Base-by-base conservation (phyloP, 345 rosid genomes). In the Erodium maritimum region DNA sequence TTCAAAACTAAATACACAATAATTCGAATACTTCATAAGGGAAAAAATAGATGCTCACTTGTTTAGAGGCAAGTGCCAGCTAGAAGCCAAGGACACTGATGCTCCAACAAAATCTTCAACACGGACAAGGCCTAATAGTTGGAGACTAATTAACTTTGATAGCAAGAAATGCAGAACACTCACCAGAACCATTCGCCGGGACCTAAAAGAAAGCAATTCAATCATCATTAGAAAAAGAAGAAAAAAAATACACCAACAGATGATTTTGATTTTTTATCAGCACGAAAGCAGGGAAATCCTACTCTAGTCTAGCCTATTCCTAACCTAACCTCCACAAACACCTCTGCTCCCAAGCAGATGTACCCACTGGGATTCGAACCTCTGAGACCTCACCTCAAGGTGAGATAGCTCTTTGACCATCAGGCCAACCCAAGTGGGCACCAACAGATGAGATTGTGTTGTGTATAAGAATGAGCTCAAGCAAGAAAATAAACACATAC, bases 31-130 rank as follows among this genome's bases (percentile, higher is more conserved):
- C n/a, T n/a, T n/a, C 5, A 29, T 6, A 61, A 4, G 16, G 4
- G 45, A 29, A 52, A n/a, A 55, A 22, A 60, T 12, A 54, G 19
- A 67, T 33, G 71, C 89, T 53, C 64, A 90, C 96, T 76, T 63
- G 80, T 75, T 75, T 66, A 84, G 81, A 77, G 77, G 80, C 80
- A 77, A 70, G 76, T 67, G 75, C 84, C 88, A 62, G 65, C 93
- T 63, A 79, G 61, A 75, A 76, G 82, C 82, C 73, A 78, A 75
- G 61, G 85, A 88, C 87, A 78, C 75, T 65, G 9, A 64, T 67
- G 66, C 84, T 86, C 90, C 95, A 84, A 82, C 91, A 76, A 74
- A 73, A 73, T 58, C 82, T 61, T 75, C 80, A 79, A 82, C 78
- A 77, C 67, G 73, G 77, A 71, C 66, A 78, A 71, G 66, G 77